Evolutionary conservation across 2,329 filamentous ascomycete species (phyloP).

Genomic region (Fusarium camptoceras): DNA sequence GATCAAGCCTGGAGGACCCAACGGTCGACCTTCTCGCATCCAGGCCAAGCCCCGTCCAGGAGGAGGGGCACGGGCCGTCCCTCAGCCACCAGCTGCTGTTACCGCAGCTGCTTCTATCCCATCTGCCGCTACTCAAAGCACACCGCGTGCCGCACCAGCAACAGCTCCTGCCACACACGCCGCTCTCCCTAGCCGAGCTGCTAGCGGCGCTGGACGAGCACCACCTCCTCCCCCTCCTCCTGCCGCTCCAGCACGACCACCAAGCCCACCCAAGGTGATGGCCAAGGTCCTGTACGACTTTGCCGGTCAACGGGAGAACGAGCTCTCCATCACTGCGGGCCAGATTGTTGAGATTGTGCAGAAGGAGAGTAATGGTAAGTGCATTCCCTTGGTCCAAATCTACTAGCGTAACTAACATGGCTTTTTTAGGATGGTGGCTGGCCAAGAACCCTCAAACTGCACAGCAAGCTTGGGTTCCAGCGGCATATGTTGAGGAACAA

Average conservation of each 20-base stretch:
- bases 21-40: conserved; percentile 80
- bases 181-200: conserved; percentile 61
- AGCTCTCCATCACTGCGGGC: conserved; percentile 82
- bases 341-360: conserved; percentile 91
- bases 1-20: conserved; percentile 89
- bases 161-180: conserved; percentile 38
- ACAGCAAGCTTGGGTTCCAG: conserved; percentile 92
- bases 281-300: conserved; percentile 96
- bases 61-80: conserved; percentile 50
- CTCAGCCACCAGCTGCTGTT: conserved; percentile 51
- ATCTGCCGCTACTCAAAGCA: conserved; percentile 42
- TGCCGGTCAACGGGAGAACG: conserved; percentile 83
- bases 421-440: conserved; percentile 87
- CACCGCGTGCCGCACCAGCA: conserved; percentile 19
- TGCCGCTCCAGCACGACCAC: conserved; percentile 61
- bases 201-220: conserved; percentile 64
- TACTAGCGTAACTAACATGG: conserved; percentile 49
- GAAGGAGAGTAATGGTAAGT: conserved; percentile 92
- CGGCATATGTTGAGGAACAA: conserved; percentile 92
- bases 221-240: conserved; percentile 77
- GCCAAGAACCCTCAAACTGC: conserved; percentile 71
- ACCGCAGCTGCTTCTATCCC: conserved; percentile 44
- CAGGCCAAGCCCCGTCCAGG: conserved; percentile 61
- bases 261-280: conserved; percentile 72
- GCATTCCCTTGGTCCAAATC: neutral